Evolutionary conservation across 1,284 basidiomycete genomes (phyloP), one percentile per base, ranked within the genome.

Genomic region (Trametes polyzona): DNA sequence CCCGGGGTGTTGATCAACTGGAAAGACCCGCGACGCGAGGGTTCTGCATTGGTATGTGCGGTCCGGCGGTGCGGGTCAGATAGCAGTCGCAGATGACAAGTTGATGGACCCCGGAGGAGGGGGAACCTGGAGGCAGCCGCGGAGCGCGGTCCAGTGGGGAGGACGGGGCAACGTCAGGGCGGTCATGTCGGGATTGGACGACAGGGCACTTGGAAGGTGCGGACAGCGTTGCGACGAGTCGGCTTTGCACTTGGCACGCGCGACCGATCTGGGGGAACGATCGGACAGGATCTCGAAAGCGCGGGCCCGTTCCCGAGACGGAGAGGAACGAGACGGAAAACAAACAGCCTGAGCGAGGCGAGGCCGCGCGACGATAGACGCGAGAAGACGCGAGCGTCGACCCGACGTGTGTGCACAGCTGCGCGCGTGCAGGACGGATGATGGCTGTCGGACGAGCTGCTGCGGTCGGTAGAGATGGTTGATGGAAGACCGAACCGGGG

Each of bases 181-280:
- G 6, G 33, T 4, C 4, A 16, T 11, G 12, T 35, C 33, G 41
- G 41, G 41, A 40, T 40, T 24, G 39, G 39, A 24, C 21, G 41
- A 36, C 24, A 35, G 17, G 32, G n/a, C 30, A n/a, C 21, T 9
- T 35, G 36, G 36, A n/a, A 10, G 42, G 27, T 12, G n/a, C n/a
- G n/a, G n/a, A n/a, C n/a, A n/a, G n/a, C n/a, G 16, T 17, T 16
- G 8, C 32, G 37, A 50, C 27, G n/a, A n/a, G n/a, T 32, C 17
- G 27, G 47, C 16, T 26, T 6, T 26, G 14, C 37, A 40, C 48
- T 50, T 36, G 40, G 47, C 49, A 30, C 16, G 17, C 11, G n/a
- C 39, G 53, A n/a, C 41, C 47, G 58, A 57, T 60, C 55, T 54
- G 41, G 54, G 55, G 48, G 39, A 43, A 32, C 32, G 53, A 59